Base-by-base conservation (phyloP, 1,139 yeast species). In the Dujonia santamariae region DNA sequence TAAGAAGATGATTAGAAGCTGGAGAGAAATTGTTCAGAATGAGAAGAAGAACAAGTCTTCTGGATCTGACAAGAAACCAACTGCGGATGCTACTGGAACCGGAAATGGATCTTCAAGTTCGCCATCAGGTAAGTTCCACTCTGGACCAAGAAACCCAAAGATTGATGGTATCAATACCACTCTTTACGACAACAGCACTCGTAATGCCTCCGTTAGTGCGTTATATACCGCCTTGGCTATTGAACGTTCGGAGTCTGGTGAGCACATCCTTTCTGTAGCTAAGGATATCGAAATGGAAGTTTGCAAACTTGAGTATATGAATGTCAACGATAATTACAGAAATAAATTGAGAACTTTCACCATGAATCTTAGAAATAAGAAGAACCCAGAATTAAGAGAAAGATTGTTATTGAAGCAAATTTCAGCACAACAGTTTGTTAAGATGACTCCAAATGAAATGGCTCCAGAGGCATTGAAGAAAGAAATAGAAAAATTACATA, bases 1-100 rank as follows among this genome's bases (percentile, higher is more conserved):
- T 21, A 85, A 85, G 58, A 78, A 77, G 49, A 85, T 87, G 67
- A 88, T 92, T 50, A 77, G 80, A 49, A 69, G 72, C 28, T 92
- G 98, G 98, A 86, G 88, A 56, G 97, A 88, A 40, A 82, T 83
- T 35, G 95, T 92, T 8, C 84, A 85, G 36, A 75, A 74, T 37
- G 94, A 85, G 50, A 73, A 90, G 74, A 64, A 71, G 54, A 56
- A 51, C 38, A 64, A 63, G 49, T n/a, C 23, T 7, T n/a, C 21
- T 7, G 12, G 30, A 5, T 15, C 16, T 11, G 27, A 7, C 17
- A n/a, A 19, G 8, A 31, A 22, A 14, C 14, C 40, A 2, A 25
- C 41, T 7, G 28, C 33, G 7, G 24, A 35, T n/a, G 34, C 35
- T 5, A 27, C 47, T 4, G 40, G 34, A 14, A 28, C 45, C 16